Conservation (phyloP, 1,284 basidiomycete species). For the Ceratorhiza oryzae-sativae region DNA sequence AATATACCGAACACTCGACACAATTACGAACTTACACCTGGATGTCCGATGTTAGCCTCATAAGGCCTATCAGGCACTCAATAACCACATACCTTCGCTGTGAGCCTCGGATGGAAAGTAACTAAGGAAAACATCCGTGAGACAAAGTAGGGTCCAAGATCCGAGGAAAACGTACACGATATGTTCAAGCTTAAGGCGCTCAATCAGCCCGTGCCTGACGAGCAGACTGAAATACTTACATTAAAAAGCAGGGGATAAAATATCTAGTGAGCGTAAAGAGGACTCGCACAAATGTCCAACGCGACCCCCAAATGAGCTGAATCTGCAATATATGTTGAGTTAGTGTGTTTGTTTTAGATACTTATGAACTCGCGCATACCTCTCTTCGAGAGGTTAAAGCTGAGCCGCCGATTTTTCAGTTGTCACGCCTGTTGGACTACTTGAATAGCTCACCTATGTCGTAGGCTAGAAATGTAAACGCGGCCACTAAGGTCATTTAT, state of each 20-base stretch:
- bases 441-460: slow-evolving; percentile 9
- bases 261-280: slow-evolving; percentile 26
- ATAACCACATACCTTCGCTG: slow-evolving; percentile 17
- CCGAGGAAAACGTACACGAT: neutral
- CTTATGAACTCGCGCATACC: neutral
- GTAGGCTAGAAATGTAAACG: slow-evolving; percentile 15
- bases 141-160: neutral
- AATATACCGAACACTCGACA: neutral
- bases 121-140: slow-evolving; percentile 7
- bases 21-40: slow-evolving; percentile 9
- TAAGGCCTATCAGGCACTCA: neutral
- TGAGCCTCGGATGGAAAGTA: slow-evolving; percentile 15
- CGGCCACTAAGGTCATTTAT: slow-evolving; percentile 8
- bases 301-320: slow-evolving; percentile 34
- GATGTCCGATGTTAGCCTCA: neutral
- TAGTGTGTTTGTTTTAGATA: neutral
- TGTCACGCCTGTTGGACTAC: too few relatives aligned
- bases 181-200: neutral
- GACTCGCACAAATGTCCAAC: slow-evolving; percentile 29
- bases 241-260: slow-evolving; percentile 16
- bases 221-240: neutral
- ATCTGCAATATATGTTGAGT: neutral
- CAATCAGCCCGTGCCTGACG: neutral
- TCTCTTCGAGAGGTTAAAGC: slow-evolving; percentile 23
- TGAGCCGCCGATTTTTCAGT: neutral